Base-by-base conservation (phyloP, 768 basidiomycete genomes). In the Pleurotus giganteus region DNA sequence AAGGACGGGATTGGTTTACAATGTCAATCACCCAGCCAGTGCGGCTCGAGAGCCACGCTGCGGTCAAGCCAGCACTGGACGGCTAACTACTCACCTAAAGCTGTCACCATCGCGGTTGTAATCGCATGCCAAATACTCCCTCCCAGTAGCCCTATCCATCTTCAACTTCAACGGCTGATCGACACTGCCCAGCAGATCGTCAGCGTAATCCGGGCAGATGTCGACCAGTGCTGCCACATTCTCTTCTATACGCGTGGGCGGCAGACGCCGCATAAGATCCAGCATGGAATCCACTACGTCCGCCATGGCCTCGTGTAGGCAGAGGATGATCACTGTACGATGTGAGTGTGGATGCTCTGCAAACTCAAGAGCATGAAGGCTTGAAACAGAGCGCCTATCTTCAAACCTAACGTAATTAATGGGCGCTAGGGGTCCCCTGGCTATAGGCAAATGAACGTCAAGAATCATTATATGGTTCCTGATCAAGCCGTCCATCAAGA, bases 181-280 rank as follows among this genome's bases (percentile, higher is more conserved):
- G 56, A 98, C 94, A 59, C 89, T 93, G 41, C 91, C 89, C 43
- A 97, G 78, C 17, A 99, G 82, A 74, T 98, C 97, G 65, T 98
- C 97, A 6, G 94, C 90, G 65, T 91, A 88, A 66, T 98, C 95
- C 27, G 96, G 96, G 57, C 86, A 88, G 66, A 98, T 86, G 44
- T 76, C 75, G 56, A 91, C 84, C 26, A 98, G 85, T 24, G 85
- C 78, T 44, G 83, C 76, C 59, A 98, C 85, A 71, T 96, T 98
- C 67, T 90, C 84, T 65, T 94, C 88, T 43, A 94, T 88, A 17
- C 85, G 76, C 6, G 86, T 90, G 2, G 97, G 96, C 6, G 97
- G 97, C n/a, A 98, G 81, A 13, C 97, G 88, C 52, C 97, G 84
- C 82, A 95, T 89, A 45, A 98, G 83, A 74, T 98, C 96, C 36